phyloP scores from a whole-genome alignment of 2,329 filamentous ascomycete genomes.

The Calonectria fujianensis region DNA sequence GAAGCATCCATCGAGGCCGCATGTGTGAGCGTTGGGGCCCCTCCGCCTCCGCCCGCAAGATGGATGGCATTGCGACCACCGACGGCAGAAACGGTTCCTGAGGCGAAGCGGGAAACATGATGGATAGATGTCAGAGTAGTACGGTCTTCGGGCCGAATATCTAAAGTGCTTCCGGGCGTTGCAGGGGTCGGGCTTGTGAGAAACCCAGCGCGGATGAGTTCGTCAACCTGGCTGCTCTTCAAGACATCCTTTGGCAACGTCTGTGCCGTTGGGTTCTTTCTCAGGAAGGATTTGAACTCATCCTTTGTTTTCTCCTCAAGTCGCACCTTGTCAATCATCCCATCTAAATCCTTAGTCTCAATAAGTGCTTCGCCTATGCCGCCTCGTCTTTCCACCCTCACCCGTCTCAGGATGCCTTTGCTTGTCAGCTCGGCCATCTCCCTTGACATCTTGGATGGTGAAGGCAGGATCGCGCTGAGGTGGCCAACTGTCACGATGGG shows the following conservation, averaged over 20 bases:
- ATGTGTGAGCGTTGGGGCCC: conserved; percentile 56
- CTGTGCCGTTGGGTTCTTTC: conserved; percentile 67
- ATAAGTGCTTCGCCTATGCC: conserved; percentile 80
- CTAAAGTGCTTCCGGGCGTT: conserved; percentile 61
- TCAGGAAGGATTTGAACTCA: conserved; percentile 72
- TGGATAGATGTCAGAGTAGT: conserved; percentile 77
- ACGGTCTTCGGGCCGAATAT: conserved; percentile 71
- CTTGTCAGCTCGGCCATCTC: conserved; percentile 78
- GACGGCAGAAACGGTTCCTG: conserved; percentile 81
- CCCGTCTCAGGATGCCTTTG: conserved; percentile 74
- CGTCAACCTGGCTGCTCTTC: conserved; percentile 68
- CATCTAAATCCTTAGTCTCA: conserved; percentile 73
- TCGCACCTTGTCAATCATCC: conserved; percentile 62
- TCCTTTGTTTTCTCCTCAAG: conserved; percentile 67
- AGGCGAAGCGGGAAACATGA: conserved; percentile 78
- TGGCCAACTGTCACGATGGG: conserved; percentile 80
- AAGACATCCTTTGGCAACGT: conserved; percentile 60
- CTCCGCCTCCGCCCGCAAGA: conserved; percentile 75
- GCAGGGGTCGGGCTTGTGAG: conserved; percentile 70
- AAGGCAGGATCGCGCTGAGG: conserved; percentile 77
- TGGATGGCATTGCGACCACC: conserved; percentile 81
- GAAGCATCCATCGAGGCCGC: conserved; percentile 44
- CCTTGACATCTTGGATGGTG: conserved; percentile 79
- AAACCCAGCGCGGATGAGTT: conserved; percentile 80
- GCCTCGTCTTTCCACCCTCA: conserved; percentile 78